Evolutionary conservation across 2,329 filamentous ascomycete genomes (phyloP).

Genomic region (Colletotrichum somersetense): DNA sequence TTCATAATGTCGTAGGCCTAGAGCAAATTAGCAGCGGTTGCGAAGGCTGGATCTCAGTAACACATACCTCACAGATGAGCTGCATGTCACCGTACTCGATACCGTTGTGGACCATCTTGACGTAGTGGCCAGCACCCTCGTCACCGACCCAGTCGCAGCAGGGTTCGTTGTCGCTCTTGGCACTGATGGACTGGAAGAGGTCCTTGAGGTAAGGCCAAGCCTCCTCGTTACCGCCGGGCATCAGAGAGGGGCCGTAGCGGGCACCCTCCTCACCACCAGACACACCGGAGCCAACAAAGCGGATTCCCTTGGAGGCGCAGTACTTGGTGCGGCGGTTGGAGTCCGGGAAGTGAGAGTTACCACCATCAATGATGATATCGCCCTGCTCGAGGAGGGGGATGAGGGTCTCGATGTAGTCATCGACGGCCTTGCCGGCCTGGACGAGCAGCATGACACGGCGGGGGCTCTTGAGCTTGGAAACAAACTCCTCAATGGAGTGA

Average conservation of each 20-base stretch:
- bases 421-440: conserved; percentile 97
- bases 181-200: conserved; percentile 96
- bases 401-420: conserved; percentile 98
- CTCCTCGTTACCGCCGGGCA: conserved; percentile 98
- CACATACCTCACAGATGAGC: conserved; percentile 93
- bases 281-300: conserved; percentile 96
- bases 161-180: conserved; percentile 96
- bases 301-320: conserved; percentile 86
- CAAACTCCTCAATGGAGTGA: conserved; percentile 93
- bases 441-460: conserved; percentile 98
- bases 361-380: conserved; percentile 99
- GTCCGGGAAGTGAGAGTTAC: conserved; percentile 99
- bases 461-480: conserved; percentile 95
- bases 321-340: conserved; percentile 97
- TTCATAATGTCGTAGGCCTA: conserved; percentile 99
- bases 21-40: conserved; percentile 41
- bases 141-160: conserved; percentile 99
- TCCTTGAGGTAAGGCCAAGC: conserved; percentile 99
- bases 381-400: conserved; percentile 85
- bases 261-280: conserved; percentile 99
- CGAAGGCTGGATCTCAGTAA: background rate
- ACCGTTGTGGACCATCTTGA: conserved; percentile 99
- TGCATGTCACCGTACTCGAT: conserved; percentile 99
- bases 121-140: conserved; percentile 99
- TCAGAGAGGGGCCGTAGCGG: conserved; percentile 95